Percentiles rank a stretch among this genome's conserved stretches.
phyloP scores from a whole-genome alignment of 257 asterid genomes.

The Rauvolfia tetraphylla region DNA sequence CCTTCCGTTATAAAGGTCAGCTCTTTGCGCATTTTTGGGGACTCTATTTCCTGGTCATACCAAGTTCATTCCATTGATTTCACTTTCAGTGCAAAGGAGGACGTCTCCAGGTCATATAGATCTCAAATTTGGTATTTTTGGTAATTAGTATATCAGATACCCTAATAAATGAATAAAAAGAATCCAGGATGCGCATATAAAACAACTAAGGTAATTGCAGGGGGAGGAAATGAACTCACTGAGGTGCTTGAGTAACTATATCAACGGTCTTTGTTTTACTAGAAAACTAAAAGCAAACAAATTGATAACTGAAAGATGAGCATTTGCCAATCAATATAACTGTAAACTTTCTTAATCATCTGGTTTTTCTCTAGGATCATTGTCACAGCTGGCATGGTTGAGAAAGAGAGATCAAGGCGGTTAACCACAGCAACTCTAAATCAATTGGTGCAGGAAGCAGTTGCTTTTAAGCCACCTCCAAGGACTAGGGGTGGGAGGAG shows the following conservation, averaged over 20 bases:
- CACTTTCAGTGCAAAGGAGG: neutral
- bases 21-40: conserved; percentile 2
- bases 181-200: neutral
- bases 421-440: conserved; percentile 74
- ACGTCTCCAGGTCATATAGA: neutral
- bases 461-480: conserved; percentile 92
- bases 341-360: conserved; percentile 6
- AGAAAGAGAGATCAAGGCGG: conserved; percentile 92
- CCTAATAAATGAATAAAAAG: neutral
- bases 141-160: neutral
- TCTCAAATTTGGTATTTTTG: neutral
- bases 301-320: neutral
- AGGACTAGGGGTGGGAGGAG: conserved; percentile 93
- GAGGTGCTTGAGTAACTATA: neutral
- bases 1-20: neutral
- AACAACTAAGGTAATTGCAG: conserved; percentile 3
- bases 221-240: neutral
- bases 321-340: neutral
- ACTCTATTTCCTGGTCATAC: neutral
- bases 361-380: conserved; percentile 50
- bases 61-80: neutral
- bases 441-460: conserved; percentile 79
- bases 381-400: conserved; percentile 67
- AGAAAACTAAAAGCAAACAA: neutral
- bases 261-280: neutral